These are phyloP conservation scores for Mycena citricolor DNA, from an alignment of 1,284 basidiomycete species.

Conservation along the genomic window DNA sequence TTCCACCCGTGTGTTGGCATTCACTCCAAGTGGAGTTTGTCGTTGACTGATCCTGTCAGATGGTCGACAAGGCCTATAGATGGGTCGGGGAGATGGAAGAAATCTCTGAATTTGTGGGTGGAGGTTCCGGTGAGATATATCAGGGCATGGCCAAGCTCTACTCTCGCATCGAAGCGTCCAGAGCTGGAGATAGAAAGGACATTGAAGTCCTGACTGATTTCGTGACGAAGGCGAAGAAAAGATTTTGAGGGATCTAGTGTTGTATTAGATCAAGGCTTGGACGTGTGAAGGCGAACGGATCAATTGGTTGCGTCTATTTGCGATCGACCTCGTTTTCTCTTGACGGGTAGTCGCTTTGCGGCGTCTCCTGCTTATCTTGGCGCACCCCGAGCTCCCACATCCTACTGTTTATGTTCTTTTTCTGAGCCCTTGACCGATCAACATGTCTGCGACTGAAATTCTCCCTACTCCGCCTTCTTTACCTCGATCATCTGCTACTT, in stretches of 20 bases:
- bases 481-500: slow-evolving; percentile 22
- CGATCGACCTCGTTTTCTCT: background rate
- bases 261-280: background rate
- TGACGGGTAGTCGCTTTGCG: background rate
- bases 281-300: too few species aligned
- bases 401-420: background rate
- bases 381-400: background rate
- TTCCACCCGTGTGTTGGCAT: slow-evolving; percentile 33
- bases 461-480: slow-evolving; percentile 20
- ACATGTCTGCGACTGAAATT: slow-evolving; percentile 19
- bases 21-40: too few species aligned
- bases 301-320: too few species aligned
- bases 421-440: background rate
- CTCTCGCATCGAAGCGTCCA: slow-evolving; percentile 41
- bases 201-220: slow-evolving; percentile 43
- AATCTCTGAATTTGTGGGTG: slow-evolving; percentile 54
- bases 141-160: slow-evolving; percentile 48
- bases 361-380: slow-evolving; percentile 1
- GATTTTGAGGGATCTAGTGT: slow-evolving; percentile 1
- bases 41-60: slow-evolving; percentile 25
- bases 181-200: slow-evolving; percentile 38
- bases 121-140: slow-evolving; percentile 45
- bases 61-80: slow-evolving; percentile 61
- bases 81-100: slow-evolving; percentile 64
- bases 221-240: slow-evolving; percentile 40